phyloP scores from a whole-genome alignment of 495 filamentous ascomycete species.

The Tuber borchii region DNA sequence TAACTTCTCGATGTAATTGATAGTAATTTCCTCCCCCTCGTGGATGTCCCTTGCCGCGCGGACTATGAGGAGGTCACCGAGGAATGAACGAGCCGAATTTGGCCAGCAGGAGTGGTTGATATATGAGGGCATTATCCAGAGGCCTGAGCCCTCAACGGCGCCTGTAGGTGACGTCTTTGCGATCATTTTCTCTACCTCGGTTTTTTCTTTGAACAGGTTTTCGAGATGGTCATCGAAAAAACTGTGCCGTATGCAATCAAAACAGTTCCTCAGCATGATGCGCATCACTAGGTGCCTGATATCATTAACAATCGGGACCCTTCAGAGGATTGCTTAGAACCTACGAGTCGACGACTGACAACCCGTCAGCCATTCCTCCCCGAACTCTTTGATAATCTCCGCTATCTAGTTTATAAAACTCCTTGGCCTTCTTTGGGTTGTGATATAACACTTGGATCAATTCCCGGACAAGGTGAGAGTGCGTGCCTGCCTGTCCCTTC shows the following conservation, averaged over 20 bases:
- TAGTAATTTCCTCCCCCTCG: conserved; percentile 15
- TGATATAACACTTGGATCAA: conserved; percentile 12
- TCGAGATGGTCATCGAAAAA: not conserved
- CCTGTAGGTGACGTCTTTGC: not conserved
- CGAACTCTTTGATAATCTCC: conserved; percentile 12
- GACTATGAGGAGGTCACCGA: conserved; percentile 23
- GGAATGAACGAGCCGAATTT: conserved; percentile 16
- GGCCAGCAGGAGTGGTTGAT: conserved; percentile 22
- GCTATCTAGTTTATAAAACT: conserved; percentile 7
- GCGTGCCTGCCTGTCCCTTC: not conserved
- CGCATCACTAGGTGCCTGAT: not conserved
- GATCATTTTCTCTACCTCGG: not conserved
- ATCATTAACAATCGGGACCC: conserved; percentile 4
- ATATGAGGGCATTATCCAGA: conserved; percentile 16
- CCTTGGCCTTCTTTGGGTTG: conserved; percentile 12
- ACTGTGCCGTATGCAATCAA: conserved; percentile 1
- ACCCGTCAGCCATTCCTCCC: conserved; percentile 9
- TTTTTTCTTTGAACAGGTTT: not conserved
- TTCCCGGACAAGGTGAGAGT: not conserved
- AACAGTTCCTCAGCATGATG: conserved; percentile 8
- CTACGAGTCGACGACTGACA: conserved; percentile 20
- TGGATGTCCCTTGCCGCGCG: conserved; percentile 13
- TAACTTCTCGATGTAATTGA: not conserved
- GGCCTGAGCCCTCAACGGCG: not conserved
- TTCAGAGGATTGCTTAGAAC: not conserved